phyloP scores from a whole-genome alignment of 2,329 filamentous ascomycete genomes.

The Thielaviopsis musarum region DNA sequence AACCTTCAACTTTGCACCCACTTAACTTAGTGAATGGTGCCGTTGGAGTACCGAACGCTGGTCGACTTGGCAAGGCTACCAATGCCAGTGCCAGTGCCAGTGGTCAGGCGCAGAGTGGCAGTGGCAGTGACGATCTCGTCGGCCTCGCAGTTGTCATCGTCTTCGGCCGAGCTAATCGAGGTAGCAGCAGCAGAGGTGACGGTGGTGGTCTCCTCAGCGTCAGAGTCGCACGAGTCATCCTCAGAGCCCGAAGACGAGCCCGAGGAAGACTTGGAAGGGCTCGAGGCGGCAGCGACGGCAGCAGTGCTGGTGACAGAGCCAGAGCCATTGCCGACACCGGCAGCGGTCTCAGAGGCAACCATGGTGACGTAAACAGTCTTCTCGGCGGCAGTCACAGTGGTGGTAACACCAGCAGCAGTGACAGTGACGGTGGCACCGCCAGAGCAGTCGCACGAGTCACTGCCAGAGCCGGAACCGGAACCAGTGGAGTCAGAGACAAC shows the following conservation, averaged over 20 bases:
- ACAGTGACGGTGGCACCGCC: constrained; percentile 14
- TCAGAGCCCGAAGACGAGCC: background rate
- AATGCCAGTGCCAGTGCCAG: constrained; percentile 19
- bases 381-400: constrained; percentile 14
- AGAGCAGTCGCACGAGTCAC: background rate
- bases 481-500: background rate
- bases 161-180: constrained; percentile 7
- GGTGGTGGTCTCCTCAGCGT: constrained; percentile 8
- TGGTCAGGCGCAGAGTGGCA: constrained; percentile 18
- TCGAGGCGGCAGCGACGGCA: constrained; percentile 17
- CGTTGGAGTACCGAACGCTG: constrained; percentile 22
- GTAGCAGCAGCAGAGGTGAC: background rate
- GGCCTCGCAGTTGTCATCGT: constrained; percentile 13
- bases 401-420: constrained; percentile 14
- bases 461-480: background rate
- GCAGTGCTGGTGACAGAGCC: constrained; percentile 16
- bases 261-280: background rate
- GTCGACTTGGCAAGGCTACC: constrained; percentile 18
- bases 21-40: constrained; percentile 19
- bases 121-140: constrained; percentile 9
- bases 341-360: constrained; percentile 11
- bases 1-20: background rate
- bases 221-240: background rate
- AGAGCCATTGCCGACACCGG: constrained; percentile 5
- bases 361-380: constrained; percentile 17